Base-by-base conservation (phyloP, 177 flowering plant species). In the Vitis hybrid region DNA sequence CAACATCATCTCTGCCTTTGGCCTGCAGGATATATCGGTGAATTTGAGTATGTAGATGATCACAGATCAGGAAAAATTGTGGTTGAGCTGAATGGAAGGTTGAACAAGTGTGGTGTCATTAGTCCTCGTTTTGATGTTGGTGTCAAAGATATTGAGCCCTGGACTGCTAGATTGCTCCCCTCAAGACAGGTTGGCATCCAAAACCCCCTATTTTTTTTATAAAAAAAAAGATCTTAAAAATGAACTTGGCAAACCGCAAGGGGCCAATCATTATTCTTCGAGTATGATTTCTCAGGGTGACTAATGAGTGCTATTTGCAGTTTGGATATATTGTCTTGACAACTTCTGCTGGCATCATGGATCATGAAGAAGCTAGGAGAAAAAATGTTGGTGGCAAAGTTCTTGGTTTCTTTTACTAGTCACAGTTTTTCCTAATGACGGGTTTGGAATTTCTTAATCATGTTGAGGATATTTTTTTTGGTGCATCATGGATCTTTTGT, bases 81-180 rank as follows among this genome's bases (percentile, higher is more conserved):
- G 59, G 91, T 89, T 45, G 93, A 89, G 68, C 74, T 89, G 61
- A 87, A 89, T 68, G 91, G 93, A 63, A 83, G 93, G 71, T 69
- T 88, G 76, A 87, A 87, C 84, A 89, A 89, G 66, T 87, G 90
- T 80, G 93, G 93, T 14, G 91, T 89, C 58, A 89, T 89, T 66
- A 85, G 91, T 74, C 93, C 93, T 62, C 91, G 90, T 10, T 89
- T 89, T 77, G 93, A 89, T 81, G 88, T 87, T 65, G 93, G 90
- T 19, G 93, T 89, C 61, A 87, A 89, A 62, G 93, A 89, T 69
- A 87, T 89, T 52, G 93, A 89, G 48, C 79, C 88, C 1, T 89
- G 93, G 93, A 89, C 93, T 76, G 93, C 91, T 7, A 82, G 91
- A 70, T 74, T 89, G 45, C 88, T 89, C 31, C 94, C 94, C 31